Evolutionary conservation across 1,139 yeast genomes (phyloP).

Genomic region (Diutina scorzettiae): DNA sequence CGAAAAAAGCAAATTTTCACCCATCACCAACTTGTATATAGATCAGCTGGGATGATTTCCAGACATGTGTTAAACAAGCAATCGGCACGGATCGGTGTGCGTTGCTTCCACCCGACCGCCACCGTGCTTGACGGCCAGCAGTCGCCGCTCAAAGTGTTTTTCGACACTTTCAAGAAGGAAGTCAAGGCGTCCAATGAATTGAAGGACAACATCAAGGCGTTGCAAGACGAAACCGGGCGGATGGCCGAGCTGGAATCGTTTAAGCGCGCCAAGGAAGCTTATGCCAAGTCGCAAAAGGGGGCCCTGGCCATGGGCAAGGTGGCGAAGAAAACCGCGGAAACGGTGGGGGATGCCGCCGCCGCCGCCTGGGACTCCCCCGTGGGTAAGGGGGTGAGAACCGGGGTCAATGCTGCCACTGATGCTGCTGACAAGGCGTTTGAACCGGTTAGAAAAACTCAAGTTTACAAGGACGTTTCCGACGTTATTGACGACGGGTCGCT

Average conservation of each 20-base stretch:
- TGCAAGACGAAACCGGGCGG: constrained; percentile 93
- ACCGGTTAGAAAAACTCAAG: constrained; percentile 85
- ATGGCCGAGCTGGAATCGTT: constrained; percentile 92
- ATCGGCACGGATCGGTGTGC: background rate
- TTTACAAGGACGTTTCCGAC: constrained; percentile 79
- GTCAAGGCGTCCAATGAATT: constrained; percentile 85
- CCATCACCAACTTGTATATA: constrained; percentile 4
- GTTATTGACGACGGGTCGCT: constrained; percentile 88
- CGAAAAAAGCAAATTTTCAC: background rate
- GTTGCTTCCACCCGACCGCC: background rate
- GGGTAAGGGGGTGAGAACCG: constrained; percentile 75
- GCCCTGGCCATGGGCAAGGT: constrained; percentile 77
- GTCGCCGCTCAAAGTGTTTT: constrained; percentile 85
- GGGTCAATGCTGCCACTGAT: constrained; percentile 71
- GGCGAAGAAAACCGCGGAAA: constrained; percentile 84
- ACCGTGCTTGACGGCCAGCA: constrained; percentile 12
- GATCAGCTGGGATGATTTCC: constrained; percentile 4
- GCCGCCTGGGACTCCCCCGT: constrained; percentile 97
- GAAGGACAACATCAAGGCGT: constrained; percentile 85
- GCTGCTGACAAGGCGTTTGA: constrained; percentile 79
- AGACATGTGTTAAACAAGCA: background rate
- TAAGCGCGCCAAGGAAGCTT: constrained; percentile 88
- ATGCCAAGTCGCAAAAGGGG: constrained; percentile 71
- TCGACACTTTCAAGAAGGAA: constrained; percentile 83
- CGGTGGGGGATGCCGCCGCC: constrained; percentile 78